phyloP scores from a whole-genome alignment of 306 rosid genomes.

The Cucumis melo region DNA sequence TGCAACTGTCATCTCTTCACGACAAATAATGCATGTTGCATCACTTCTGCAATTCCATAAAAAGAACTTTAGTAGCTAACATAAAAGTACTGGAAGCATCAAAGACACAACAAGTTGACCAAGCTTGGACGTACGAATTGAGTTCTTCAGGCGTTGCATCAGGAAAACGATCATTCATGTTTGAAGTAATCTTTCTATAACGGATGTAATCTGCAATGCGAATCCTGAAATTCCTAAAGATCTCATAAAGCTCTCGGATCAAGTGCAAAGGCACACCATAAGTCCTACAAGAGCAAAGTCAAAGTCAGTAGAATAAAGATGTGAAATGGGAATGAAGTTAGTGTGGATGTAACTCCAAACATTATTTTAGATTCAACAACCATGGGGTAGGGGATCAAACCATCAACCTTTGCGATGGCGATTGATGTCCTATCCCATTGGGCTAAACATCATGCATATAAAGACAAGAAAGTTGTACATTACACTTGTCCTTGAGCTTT shows the following conservation, averaged over 20 bases:
- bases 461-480: neutral
- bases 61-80: constrained; percentile 1
- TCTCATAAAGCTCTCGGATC: constrained; percentile 95
- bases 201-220: constrained; percentile 84
- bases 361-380: too few relatives aligned
- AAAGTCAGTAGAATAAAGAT: constrained; percentile 12
- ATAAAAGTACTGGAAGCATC: constrained; percentile 1
- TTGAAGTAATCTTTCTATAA: constrained; percentile 92
- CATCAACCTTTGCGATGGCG: neutral
- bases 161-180: constrained; percentile 96
- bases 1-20: constrained; percentile 97
- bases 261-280: constrained; percentile 96
- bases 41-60: constrained; percentile 61
- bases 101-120: neutral
- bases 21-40: constrained; percentile 95
- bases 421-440: neutral
- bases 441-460: too few relatives aligned
- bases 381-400: neutral
- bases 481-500: neutral
- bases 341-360: neutral
- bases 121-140: constrained; percentile 51
- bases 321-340: neutral
- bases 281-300: constrained; percentile 32
- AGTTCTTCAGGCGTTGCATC: constrained; percentile 98
- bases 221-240: constrained; percentile 83